Percentiles rank a stretch among this genome's conserved stretches.
Evolutionary conservation across 148 eudicot species (phyloP).

Genomic region (Vaccinium myrtillus): DNA sequence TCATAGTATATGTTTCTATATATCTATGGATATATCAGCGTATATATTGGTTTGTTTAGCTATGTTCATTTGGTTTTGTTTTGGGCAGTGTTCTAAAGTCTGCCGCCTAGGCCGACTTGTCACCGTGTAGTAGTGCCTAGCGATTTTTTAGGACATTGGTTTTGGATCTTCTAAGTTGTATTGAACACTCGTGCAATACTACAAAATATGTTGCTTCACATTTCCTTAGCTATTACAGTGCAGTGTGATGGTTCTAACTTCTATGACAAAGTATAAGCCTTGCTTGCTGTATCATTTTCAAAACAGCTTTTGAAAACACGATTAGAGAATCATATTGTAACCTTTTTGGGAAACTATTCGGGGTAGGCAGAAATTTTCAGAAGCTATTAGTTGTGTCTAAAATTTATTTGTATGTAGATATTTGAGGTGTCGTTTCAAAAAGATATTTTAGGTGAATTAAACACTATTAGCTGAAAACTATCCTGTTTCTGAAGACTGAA

Average conservation of each 20-base stretch:
- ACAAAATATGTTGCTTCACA: not conserved
- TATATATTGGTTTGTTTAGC: not conserved
- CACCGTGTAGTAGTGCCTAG: too few relatives aligned
- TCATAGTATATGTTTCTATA: not conserved
- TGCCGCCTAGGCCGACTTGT: too few relatives aligned
- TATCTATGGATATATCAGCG: not conserved
- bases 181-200: not conserved
- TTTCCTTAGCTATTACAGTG: not conserved
- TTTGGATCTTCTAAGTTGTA: not conserved
- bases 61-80: too few relatives aligned
- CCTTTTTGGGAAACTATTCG: not conserved
- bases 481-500: not conserved
- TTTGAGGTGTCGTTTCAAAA: too few relatives aligned
- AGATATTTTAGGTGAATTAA: not conserved
- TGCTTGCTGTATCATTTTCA: not conserved
- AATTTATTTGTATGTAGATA: not conserved
- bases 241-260: not conserved
- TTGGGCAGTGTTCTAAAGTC: too few relatives aligned
- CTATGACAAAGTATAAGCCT: not conserved
- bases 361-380: not conserved
- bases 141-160: not conserved
- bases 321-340: not conserved
- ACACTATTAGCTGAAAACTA: not conserved
- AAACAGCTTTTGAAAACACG: not conserved
- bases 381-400: not conserved